phyloP scores from a whole-genome alignment of 306 rosid genomes.

The Canavalia ensiformis region DNA sequence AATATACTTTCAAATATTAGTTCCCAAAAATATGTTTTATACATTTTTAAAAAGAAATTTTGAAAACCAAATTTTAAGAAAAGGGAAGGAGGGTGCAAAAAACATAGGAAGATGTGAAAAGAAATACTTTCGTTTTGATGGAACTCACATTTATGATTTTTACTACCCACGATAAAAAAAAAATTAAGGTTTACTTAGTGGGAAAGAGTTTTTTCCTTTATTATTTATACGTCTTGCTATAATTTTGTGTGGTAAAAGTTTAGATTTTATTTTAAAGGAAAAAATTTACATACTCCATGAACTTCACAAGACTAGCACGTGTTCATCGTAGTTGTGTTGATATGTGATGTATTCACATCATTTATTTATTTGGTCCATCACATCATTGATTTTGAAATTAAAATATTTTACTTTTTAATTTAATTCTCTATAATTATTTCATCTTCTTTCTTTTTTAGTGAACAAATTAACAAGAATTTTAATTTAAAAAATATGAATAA shows the following conservation, averaged over 20 bases:
- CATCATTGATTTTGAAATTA: neutral
- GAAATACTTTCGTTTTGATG: no score
- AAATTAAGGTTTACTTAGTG: slow-evolving; percentile 3
- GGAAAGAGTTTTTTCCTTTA: neutral
- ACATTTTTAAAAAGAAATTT: no score
- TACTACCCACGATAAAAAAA: neutral
- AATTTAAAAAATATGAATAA: neutral
- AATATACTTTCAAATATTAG: no score
- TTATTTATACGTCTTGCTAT: neutral
- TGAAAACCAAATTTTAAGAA: no score
- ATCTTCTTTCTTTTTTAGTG: neutral
- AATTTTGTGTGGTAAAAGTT: neutral
- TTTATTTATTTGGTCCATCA: neutral
- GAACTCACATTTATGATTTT: no score
- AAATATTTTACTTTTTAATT: neutral
- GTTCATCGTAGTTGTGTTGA: neutral
- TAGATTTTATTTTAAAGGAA: neutral
- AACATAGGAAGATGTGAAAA: no score
- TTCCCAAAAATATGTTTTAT: no score
- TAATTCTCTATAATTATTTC: neutral
- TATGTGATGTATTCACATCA: neutral
- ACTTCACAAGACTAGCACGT: neutral
- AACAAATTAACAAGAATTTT: neutral
- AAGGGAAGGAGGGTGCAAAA: no score
- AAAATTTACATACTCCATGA: neutral